Conservation (phyloP, 2,329 filamentous ascomycete species). For the Septoria petroselini region DNA sequence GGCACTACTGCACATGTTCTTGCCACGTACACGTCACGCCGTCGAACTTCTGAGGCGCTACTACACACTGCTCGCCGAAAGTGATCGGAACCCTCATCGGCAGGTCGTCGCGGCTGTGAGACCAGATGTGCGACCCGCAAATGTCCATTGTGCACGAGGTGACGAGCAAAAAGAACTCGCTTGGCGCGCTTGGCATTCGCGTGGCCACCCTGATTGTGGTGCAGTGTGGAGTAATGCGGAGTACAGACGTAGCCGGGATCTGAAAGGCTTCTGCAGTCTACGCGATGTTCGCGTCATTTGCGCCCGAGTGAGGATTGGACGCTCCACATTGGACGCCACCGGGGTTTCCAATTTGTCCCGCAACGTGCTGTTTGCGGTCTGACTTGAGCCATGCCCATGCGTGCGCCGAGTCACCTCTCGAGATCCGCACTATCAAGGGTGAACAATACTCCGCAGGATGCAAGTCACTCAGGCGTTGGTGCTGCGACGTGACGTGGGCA, state of each 20-base stretch:
- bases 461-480: too few species aligned
- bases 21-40: neutral
- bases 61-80: constrained; percentile 4
- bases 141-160: constrained; percentile 6
- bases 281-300: constrained; percentile 7
- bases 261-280: constrained; percentile 13
- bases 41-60: neutral
- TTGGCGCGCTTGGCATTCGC: constrained; percentile 18
- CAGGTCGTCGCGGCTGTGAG: neutral
- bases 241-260: constrained; percentile 12
- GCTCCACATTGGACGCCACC: neutral
- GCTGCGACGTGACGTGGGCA: too few species aligned
- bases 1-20: constrained; percentile 11
- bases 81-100: constrained; percentile 8
- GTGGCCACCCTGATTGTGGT: constrained; percentile 8
- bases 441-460: too few species aligned
- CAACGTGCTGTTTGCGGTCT: too few species aligned
- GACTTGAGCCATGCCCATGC: too few species aligned
- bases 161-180: neutral
- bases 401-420: too few species aligned
- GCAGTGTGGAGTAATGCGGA: constrained; percentile 3
- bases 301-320: neutral
- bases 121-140: neutral
- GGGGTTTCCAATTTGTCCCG: too few species aligned
- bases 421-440: too few species aligned